Percentiles rank a stretch among this genome's conserved stretches.
Conservation (phyloP, 176 grass and related monocot species). For the Ensete ventricosum region DNA sequence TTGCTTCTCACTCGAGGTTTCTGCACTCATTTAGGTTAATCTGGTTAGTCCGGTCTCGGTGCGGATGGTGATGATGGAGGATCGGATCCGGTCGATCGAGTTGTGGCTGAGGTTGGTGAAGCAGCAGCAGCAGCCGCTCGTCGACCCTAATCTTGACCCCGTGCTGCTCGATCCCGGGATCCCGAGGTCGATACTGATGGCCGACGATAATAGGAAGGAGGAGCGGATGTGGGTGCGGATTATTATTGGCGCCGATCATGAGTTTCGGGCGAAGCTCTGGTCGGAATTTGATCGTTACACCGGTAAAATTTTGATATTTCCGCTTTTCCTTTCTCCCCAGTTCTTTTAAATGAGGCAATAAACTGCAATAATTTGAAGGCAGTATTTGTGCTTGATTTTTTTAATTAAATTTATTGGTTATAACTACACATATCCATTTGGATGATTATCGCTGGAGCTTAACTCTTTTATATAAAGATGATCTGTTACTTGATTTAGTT, state of each 20-base stretch:
- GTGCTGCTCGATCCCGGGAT: conserved; percentile 85
- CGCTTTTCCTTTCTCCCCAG: background rate
- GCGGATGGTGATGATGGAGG: conserved; percentile 55
- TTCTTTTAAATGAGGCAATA: no score
- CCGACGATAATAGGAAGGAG: conserved; percentile 66
- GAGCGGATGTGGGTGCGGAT: conserved; percentile 89
- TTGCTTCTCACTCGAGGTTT: background rate
- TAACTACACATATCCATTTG: no score
- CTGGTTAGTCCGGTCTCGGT: background rate
- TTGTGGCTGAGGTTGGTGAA: conserved; percentile 52
- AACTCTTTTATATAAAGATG: no score
- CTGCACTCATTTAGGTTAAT: background rate
- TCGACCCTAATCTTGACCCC: conserved; percentile 65
- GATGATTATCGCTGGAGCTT: no score
- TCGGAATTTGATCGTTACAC: conserved; percentile 72
- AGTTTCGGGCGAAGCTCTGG: conserved; percentile 73
- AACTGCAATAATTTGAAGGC: no score
- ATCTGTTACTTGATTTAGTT: no score
- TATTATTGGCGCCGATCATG: conserved; percentile 71
- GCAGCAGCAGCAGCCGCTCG: conserved; percentile 47
- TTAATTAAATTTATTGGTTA: no score
- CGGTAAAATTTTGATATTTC: conserved; percentile 24
- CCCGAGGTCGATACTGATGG: conserved; percentile 63
- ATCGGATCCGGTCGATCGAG: conserved; percentile 74
- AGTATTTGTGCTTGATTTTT: no score